Base-by-base conservation (phyloP, 768 basidiomycete species). In the Mycena olivaceomarginata region DNA sequence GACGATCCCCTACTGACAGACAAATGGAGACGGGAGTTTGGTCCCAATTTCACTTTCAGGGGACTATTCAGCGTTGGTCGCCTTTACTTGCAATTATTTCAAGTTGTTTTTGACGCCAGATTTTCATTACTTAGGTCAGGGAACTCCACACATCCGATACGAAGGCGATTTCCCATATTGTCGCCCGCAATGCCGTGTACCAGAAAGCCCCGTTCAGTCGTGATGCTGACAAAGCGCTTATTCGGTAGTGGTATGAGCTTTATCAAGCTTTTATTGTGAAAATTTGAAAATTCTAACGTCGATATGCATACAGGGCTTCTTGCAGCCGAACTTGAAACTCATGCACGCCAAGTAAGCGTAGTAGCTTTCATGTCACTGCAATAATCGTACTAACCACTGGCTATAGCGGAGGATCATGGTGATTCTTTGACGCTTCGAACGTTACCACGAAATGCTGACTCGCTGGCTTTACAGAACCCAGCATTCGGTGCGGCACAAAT, bases 81-180 rank as follows among this genome's bases (percentile, higher is more conserved):
- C 31, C 45, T 66, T 13, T 25, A 16, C 76, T n/a, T 56, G 25
- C 73, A 1, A 39, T 18, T 65, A 13, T 5, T 6, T 53, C 20
- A 31, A 31, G 16, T 65, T 20, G 13, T 16, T 48, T 53, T 53
- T 53, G 37, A 43, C 10, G 25, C 65, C 73, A 60, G 11, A 37
- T 20, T 76, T 22, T 11, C 13, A 10, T 11, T 53, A n/a, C 15
- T 4, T 66, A 89, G 87, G 59, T 72, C 8, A 72, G 83, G 20
- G 82, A 86, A 16, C 81, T 91, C 16, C 82, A 87, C 80, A 91
- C 90, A 0, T 72, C 85, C 46, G 92, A 93, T 76, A 84, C 87
- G 0, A 84, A 86, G 5, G 91, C 91, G 1, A 48, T 92, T 37
- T 83, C 85, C 18, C 88, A 92, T 70, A 86, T 93, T 66, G 81